A percentile compares a stretch with the other conserved stretches of the same genome.
These are phyloP conservation scores for Pythium folliculosum DNA, from an alignment of 352 stramenopile species.

Conservation along the genomic window DNA sequence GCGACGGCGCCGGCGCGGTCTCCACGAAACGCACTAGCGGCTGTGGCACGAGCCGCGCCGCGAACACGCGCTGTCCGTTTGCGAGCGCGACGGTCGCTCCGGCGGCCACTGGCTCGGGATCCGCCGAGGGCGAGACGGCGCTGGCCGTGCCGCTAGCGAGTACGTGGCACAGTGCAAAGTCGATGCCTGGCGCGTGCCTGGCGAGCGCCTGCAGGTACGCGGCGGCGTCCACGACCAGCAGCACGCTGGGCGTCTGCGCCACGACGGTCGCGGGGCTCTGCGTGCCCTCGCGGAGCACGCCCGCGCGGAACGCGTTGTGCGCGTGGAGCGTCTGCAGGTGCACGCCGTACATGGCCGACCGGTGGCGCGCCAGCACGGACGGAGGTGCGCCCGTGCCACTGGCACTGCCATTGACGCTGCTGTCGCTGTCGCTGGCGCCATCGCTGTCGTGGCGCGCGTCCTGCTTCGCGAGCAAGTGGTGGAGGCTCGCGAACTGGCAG, in stretches of 20 bases:
- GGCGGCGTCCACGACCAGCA: constrained; percentile 50
- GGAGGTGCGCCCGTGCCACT: neutral
- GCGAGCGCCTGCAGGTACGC: constrained; percentile 42
- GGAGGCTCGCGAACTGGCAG: constrained; percentile 41
- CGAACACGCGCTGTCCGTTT: neutral
- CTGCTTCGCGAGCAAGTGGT: constrained; percentile 30
- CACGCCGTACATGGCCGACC: constrained; percentile 48
- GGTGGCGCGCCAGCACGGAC: constrained; percentile 29
- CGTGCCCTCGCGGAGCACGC: constrained; percentile 42
- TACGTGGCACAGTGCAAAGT: constrained; percentile 31
- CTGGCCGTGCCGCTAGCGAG: neutral
- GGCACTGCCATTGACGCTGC: neutral
- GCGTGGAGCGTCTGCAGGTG: constrained; percentile 59
- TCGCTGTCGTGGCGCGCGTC: constrained; percentile 20
- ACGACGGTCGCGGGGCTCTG: constrained; percentile 53
- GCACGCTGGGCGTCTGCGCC: constrained; percentile 57
- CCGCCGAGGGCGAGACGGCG: neutral
- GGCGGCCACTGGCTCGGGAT: neutral
- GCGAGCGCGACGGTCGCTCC: neutral
- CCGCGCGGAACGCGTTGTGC: constrained; percentile 56
- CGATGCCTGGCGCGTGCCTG: constrained; percentile 36
- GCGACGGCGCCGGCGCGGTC: neutral
- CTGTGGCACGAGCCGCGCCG: neutral
- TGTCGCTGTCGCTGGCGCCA: neutral
- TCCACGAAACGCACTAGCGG: constrained; percentile 38